Evolutionary conservation across 257 asterid genomes (phyloP).

Genomic region (Rubia yunnanensis): DNA sequence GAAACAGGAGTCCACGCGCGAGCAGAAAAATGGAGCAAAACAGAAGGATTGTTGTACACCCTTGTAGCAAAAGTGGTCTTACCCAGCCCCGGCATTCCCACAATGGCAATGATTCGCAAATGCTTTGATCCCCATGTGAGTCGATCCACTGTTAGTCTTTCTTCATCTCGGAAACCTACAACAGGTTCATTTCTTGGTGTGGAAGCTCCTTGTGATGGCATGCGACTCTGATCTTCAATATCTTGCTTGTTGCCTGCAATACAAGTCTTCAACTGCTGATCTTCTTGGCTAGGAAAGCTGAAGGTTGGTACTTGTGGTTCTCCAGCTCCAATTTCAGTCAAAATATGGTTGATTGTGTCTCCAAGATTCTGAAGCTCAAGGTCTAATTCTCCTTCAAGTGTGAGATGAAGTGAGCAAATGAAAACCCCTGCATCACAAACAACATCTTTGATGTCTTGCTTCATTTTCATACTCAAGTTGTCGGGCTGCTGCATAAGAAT

Average conservation of each 20-base stretch:
- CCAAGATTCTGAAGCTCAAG: neutral
- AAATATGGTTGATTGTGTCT: neutral
- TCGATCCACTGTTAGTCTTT: neutral
- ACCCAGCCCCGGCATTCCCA: conserved; percentile 11
- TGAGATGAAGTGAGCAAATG: neutral
- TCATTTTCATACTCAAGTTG: neutral
- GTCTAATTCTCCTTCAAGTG: neutral
- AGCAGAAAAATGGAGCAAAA: neutral
- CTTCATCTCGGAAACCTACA: neutral
- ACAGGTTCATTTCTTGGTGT: too few relatives aligned
- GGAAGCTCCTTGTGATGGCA: neutral
- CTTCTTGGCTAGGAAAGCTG: too few relatives aligned
- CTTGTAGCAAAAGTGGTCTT: conserved; percentile 8
- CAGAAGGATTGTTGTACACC: neutral
- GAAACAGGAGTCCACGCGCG: neutral
- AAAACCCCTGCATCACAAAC: neutral
- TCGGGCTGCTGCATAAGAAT: neutral
- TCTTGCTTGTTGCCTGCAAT: too few relatives aligned
- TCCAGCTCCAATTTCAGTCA: neutral
- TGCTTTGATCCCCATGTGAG: neutral
- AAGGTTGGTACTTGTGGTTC: too few relatives aligned
- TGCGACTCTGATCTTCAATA: too few relatives aligned
- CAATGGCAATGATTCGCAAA: neutral
- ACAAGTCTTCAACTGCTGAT: too few relatives aligned
- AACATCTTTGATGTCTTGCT: neutral